Evolutionary conservation across 2,329 filamentous ascomycete species (phyloP).

Genomic region (Coniochaeta ligniaria): DNA sequence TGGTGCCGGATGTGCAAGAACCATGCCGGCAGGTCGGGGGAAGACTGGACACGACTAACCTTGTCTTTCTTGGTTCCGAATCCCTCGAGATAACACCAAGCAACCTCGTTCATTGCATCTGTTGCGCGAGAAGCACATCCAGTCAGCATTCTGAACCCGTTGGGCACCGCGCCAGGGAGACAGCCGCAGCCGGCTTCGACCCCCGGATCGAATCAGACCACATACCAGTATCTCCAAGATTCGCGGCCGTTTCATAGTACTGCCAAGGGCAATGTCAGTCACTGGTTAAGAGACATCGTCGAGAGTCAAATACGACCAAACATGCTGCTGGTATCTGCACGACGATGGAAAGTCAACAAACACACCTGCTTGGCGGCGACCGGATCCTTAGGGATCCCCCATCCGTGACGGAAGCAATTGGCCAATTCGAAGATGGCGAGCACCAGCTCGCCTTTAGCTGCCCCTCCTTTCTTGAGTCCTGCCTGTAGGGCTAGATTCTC

Average conservation of each 20-base stretch:
- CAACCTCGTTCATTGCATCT: slow-evolving; percentile 97
- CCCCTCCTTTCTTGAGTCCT: slow-evolving; percentile 86
- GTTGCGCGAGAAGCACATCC: slow-evolving; percentile 13
- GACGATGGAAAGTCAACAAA: slow-evolving; percentile 8
- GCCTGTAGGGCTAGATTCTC: slow-evolving; percentile 80
- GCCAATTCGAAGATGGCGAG: slow-evolving; percentile 93
- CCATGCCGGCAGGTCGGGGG: neutral
- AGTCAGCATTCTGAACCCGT: slow-evolving; percentile 17
- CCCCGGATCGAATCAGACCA: slow-evolving; percentile 7
- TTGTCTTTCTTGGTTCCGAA: slow-evolving; percentile 98
- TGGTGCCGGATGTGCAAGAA: neutral
- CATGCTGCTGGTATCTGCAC: slow-evolving; percentile 19
- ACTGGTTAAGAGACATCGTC: neutral
- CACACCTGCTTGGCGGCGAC: slow-evolving; percentile 69
- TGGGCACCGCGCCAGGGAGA: slow-evolving; percentile 4
- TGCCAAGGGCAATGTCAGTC: slow-evolving; percentile 28
- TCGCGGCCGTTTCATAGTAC: slow-evolving; percentile 97
- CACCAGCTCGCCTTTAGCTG: slow-evolving; percentile 91
- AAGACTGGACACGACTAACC: slow-evolving; percentile 48
- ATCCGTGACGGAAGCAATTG: slow-evolving; percentile 89
- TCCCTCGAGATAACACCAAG: slow-evolving; percentile 94
- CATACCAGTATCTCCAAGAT: slow-evolving; percentile 79
- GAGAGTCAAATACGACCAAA: neutral
- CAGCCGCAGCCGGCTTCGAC: neutral
- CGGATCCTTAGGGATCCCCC: slow-evolving; percentile 83